A percentile compares a stretch with the other conserved stretches of the same genome.
Evolutionary conservation across 306 rosid genomes (phyloP).

Genomic region (Neltuma alba): DNA sequence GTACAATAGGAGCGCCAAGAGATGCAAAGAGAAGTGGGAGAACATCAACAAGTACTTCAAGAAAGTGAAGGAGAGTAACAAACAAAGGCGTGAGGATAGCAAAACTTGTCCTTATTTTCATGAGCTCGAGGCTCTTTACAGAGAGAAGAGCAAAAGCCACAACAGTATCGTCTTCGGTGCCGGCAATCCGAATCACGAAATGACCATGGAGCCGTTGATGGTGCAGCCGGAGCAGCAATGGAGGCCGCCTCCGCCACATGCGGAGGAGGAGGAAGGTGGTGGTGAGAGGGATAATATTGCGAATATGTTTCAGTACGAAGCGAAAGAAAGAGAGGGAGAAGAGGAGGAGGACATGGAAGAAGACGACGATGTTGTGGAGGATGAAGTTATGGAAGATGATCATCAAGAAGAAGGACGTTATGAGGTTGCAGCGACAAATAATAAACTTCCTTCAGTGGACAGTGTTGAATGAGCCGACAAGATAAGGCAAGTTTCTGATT

Average conservation of each 20-base stretch:
- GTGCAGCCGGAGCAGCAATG: slow-evolving; percentile 79
- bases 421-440: slow-evolving; percentile 41
- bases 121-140: slow-evolving; percentile 68
- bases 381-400: slow-evolving; percentile 38
- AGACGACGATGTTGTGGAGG: slow-evolving; percentile 42
- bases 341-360: slow-evolving; percentile 32
- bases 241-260: slow-evolving; percentile 47
- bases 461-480: slow-evolving; percentile 50
- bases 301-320: background rate
- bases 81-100: slow-evolving; percentile 56
- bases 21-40: slow-evolving; percentile 94
- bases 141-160: slow-evolving; percentile 35
- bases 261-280: slow-evolving; percentile 3
- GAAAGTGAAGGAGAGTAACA: slow-evolving; percentile 72
- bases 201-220: slow-evolving; percentile 61
- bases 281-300: background rate
- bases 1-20: slow-evolving; percentile 60
- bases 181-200: slow-evolving; percentile 3
- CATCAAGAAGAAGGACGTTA: slow-evolving; percentile 19
- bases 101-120: slow-evolving; percentile 83
- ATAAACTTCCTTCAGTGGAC: slow-evolving; percentile 52
- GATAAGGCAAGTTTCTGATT: slow-evolving; percentile 33
- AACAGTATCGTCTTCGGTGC: background rate
- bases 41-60: slow-evolving; percentile 89
- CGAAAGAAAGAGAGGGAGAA: background rate